Percentiles rank a stretch among this genome's conserved stretches.
Conservation (phyloP, 2,329 filamentous ascomycete species). For the Blumeria graminis region DNA sequence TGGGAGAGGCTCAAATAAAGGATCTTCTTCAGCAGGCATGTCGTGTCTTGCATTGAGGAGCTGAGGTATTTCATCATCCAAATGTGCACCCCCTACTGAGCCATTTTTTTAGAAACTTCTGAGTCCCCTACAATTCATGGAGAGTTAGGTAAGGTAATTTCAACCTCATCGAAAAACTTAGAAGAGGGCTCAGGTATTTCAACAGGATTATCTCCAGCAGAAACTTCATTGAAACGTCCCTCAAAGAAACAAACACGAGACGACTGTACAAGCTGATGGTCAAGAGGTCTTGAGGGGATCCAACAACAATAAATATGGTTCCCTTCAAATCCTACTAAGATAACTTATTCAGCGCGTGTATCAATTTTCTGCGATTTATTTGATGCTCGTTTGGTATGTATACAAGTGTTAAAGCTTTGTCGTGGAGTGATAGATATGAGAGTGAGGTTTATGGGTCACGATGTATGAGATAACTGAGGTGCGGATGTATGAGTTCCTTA, state of each 20-base stretch:
- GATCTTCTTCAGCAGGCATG: background rate
- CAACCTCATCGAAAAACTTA: no score
- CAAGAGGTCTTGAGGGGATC: background rate
- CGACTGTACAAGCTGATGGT: background rate
- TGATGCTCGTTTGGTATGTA: background rate
- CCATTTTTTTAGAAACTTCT: background rate
- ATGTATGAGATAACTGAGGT: no score
- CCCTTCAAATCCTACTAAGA: no score
- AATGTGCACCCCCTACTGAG: no score
- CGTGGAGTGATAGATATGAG: no score
- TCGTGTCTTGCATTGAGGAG: background rate
- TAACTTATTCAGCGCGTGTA: no score
- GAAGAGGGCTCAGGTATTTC: no score
- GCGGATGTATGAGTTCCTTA: no score
- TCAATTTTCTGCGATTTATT: background rate
- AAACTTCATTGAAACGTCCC: background rate
- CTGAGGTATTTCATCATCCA: background rate
- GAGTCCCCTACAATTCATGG: background rate
- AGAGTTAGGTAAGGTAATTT: background rate
- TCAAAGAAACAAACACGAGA: background rate
- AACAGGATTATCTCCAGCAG: no score
- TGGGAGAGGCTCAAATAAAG: background rate
- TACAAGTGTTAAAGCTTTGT: no score
- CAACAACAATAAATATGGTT: no score
- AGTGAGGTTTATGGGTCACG: no score